Evolutionary conservation across 805 yeast genomes (phyloP).

Genomic region (Candida tammaniensis): DNA sequence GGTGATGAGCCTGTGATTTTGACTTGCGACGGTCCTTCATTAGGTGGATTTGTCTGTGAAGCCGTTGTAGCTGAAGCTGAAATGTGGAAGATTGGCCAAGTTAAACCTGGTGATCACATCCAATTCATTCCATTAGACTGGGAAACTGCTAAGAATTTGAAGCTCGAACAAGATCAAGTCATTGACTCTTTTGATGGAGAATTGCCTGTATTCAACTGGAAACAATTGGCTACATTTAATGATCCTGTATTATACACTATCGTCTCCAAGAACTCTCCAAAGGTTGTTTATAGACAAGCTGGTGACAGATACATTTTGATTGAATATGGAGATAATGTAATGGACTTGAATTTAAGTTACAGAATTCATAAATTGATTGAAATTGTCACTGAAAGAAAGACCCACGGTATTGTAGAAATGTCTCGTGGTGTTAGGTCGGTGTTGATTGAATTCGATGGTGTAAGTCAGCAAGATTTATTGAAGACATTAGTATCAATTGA

Average conservation of each 20-base stretch:
- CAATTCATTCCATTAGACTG: constrained; percentile 76
- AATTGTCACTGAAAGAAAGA: constrained; percentile 59
- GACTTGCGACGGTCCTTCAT: constrained; percentile 96
- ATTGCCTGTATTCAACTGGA: constrained; percentile 29
- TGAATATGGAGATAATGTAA: constrained; percentile 85
- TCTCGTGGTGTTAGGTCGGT: constrained; percentile 97
- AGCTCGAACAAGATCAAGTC: constrained; percentile 54
- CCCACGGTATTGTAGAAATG: constrained; percentile 89
- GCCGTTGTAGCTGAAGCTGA: constrained; percentile 95
- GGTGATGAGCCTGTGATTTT: constrained; percentile 98
- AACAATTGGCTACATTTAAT: constrained; percentile 41
- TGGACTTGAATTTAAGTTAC: constrained; percentile 84
- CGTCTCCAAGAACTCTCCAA: constrained; percentile 54
- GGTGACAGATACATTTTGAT: constrained; percentile 92
- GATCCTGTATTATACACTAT: constrained; percentile 65
- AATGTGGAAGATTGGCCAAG: constrained; percentile 98
- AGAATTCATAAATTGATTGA: constrained; percentile 81
- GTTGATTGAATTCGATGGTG: constrained; percentile 72
- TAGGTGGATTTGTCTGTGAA: constrained; percentile 96
- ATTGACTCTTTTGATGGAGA: constrained; percentile 47
- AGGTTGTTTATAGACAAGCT: constrained; percentile 88
- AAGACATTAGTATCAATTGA: constrained; percentile 71
- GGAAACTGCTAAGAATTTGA: constrained; percentile 65
- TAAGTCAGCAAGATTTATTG: constrained; percentile 62
- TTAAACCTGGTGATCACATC: constrained; percentile 87